phyloP scores from a whole-genome alignment of 2,329 filamentous ascomycete genomes.

The Aspergillus hiratsukae region DNA sequence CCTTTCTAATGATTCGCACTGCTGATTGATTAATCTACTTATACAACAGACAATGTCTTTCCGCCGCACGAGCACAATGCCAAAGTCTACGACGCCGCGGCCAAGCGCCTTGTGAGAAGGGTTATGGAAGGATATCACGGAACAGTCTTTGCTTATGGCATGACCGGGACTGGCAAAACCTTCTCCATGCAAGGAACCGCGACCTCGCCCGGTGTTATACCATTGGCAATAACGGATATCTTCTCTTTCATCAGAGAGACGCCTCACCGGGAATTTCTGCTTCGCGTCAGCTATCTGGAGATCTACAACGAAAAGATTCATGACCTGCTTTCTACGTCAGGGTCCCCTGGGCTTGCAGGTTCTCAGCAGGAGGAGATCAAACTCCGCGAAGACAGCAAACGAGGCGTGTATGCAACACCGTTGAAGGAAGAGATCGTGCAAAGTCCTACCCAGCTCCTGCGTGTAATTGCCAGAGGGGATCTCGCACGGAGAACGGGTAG shows the following conservation, averaged over 20 bases:
- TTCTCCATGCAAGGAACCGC: conserved; percentile 99
- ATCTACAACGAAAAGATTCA: conserved; percentile 99
- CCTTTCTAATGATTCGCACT: background rate
- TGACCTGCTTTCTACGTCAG: conserved; percentile 77
- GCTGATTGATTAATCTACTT: conserved; percentile 16
- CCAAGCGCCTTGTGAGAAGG: conserved; percentile 87
- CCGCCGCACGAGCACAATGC: conserved; percentile 89
- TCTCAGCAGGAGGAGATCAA: conserved; percentile 88
- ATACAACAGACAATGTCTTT: conserved; percentile 81
- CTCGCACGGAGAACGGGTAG: conserved; percentile 84
- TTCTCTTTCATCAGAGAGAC: conserved; percentile 99
- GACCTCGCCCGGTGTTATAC: conserved; percentile 91
- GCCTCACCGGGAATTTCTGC: conserved; percentile 84
- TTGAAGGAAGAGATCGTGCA: conserved; percentile 98
- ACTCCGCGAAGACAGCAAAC: conserved; percentile 89
- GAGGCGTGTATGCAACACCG: conserved; percentile 92
- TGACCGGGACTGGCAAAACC: conserved; percentile 98
- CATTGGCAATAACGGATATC: conserved; percentile 94
- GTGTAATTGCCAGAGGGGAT: conserved; percentile 92
- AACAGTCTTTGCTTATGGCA: conserved; percentile 97
- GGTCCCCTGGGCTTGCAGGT: conserved; percentile 50
- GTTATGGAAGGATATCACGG: conserved; percentile 99
- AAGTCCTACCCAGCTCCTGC: conserved; percentile 87
- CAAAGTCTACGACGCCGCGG: conserved; percentile 88
- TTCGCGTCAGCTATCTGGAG: conserved; percentile 95